These are phyloP conservation scores for Curvularia lunata DNA, from an alignment of 2,329 filamentous ascomycete species.

Conservation along the genomic window DNA sequence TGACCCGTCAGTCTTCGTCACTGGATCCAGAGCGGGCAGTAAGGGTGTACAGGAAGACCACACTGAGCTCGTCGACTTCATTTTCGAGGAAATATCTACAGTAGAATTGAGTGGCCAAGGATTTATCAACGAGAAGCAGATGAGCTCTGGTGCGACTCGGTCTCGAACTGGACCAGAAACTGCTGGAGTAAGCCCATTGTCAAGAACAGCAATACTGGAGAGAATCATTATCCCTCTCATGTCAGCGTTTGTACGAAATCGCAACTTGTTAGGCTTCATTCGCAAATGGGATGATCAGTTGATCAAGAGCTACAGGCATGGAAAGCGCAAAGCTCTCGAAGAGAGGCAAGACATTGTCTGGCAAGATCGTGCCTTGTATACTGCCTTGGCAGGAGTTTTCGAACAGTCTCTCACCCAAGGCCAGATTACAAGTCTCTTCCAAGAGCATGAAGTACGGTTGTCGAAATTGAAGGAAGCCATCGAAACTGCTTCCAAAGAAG, in stretches of 20 bases:
- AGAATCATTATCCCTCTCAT: slow-evolving; percentile 42
- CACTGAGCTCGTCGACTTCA: slow-evolving; percentile 33
- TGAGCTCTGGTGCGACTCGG: background rate
- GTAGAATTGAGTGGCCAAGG: slow-evolving; percentile 21
- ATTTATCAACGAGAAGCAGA: slow-evolving; percentile 11
- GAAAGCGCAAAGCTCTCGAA: slow-evolving; percentile 28
- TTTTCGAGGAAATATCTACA: slow-evolving; percentile 41
- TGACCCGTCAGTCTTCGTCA: slow-evolving; percentile 43
- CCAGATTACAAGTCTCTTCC: slow-evolving; percentile 41
- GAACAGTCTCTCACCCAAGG: slow-evolving; percentile 43
- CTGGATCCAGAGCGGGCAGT: slow-evolving; percentile 25
- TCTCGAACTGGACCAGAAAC: background rate
- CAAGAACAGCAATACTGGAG: slow-evolving; percentile 16
- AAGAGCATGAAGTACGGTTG: slow-evolving; percentile 37
- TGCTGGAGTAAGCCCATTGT: background rate
- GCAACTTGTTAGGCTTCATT: slow-evolving; percentile 45
- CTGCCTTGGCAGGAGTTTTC: slow-evolving; percentile 32
- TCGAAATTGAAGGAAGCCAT: slow-evolving; percentile 22
- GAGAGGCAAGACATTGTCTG: slow-evolving; percentile 34
- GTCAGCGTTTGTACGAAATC: slow-evolving; percentile 42
- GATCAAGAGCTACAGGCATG: slow-evolving; percentile 21
- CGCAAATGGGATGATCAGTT: slow-evolving; percentile 46
- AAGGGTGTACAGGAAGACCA: slow-evolving; percentile 22
- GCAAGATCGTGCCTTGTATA: slow-evolving; percentile 35
- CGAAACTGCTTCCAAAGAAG: slow-evolving; percentile 15